phyloP scores from a whole-genome alignment of 345 rosid species.

The Sonneratia caseolaris region DNA sequence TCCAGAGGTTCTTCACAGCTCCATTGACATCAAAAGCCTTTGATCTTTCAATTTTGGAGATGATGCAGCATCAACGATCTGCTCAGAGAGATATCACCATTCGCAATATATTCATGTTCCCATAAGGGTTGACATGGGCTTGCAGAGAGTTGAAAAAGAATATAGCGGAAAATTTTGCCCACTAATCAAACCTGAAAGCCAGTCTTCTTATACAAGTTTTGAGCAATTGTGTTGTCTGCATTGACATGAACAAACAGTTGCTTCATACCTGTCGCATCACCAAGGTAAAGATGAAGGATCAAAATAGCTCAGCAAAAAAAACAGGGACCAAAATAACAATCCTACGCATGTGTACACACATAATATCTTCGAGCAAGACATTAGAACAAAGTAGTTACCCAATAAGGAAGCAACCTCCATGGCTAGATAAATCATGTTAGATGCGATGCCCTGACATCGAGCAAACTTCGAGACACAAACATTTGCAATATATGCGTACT shows the following conservation, averaged over 20 bases:
- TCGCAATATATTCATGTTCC: not conserved
- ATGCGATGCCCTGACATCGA: slow-evolving; percentile 18
- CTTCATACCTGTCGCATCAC: slow-evolving; percentile 18
- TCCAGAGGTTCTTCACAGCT: slow-evolving; percentile 7
- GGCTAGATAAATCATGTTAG: slow-evolving; percentile 18
- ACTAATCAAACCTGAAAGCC: slow-evolving; percentile 13
- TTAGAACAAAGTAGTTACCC: slow-evolving; percentile 4
- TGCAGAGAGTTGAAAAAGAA: not conserved
- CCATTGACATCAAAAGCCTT: slow-evolving; percentile 18
- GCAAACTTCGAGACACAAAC: slow-evolving; percentile 20
- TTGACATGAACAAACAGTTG: slow-evolving; percentile 17
- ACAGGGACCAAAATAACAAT: not conserved
- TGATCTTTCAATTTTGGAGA: slow-evolving; percentile 9
- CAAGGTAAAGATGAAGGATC: slow-evolving; percentile 3
- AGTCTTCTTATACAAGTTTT: slow-evolving; percentile 15
- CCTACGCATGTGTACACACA: not conserved
- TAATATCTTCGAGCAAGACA: not conserved
- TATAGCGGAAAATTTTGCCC: not conserved
- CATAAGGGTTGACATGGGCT: not conserved
- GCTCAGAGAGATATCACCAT: not conserved
- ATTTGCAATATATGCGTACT: slow-evolving; percentile 19
- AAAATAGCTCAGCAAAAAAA: too few species aligned
- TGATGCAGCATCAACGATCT: slow-evolving; percentile 15
- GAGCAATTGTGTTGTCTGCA: slow-evolving; percentile 12
- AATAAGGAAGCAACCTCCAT: slow-evolving; percentile 12